These are phyloP conservation scores for Stephanodiscus minutulus DNA, from an alignment of 108 stramenopile genomes.

Conservation along the genomic window DNA sequence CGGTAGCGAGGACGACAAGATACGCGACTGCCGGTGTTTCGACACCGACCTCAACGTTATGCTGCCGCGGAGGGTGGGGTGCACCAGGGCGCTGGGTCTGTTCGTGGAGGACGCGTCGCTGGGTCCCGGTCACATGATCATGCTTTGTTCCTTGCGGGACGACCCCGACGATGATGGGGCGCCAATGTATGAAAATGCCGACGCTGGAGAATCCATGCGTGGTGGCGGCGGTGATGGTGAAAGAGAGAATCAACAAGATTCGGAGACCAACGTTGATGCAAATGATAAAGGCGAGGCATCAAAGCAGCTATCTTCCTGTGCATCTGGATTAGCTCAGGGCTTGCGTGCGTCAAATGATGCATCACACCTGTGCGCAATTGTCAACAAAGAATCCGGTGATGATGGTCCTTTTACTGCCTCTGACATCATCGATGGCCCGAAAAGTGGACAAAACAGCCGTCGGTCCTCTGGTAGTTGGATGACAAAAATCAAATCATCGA, in stretches of 20 bases:
- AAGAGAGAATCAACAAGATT: constrained; percentile 1
- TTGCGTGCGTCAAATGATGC: constrained; percentile 22
- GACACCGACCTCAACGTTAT: constrained; percentile 75
- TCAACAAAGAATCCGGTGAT: constrained; percentile 5
- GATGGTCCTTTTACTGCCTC: constrained; percentile 21
- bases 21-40: constrained; percentile 58
- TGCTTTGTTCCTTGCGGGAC: constrained; percentile 39
- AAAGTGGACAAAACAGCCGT: constrained; percentile 15
- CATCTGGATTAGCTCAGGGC: constrained; percentile 23
- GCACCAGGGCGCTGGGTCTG: constrained; percentile 45
- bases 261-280: constrained; percentile 7
- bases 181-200: not conserved
- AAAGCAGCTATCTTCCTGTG: not conserved
- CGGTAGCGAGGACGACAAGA: constrained; percentile 33
- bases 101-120: constrained; percentile 43
- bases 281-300: constrained; percentile 3
- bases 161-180: constrained; percentile 18
- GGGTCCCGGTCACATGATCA: constrained; percentile 54
- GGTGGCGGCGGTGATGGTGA: not conserved
- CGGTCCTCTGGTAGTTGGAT: constrained; percentile 23
- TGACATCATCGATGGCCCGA: constrained; percentile 26
- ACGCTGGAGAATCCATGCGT: constrained; percentile 8
- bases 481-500: constrained; percentile 34
- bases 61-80: constrained; percentile 65
- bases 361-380: not conserved